Evolutionary conservation across 306 rosid species (phyloP), one percentile per base, ranked within the genome.

Genomic region (Ochetophila trinervis): DNA sequence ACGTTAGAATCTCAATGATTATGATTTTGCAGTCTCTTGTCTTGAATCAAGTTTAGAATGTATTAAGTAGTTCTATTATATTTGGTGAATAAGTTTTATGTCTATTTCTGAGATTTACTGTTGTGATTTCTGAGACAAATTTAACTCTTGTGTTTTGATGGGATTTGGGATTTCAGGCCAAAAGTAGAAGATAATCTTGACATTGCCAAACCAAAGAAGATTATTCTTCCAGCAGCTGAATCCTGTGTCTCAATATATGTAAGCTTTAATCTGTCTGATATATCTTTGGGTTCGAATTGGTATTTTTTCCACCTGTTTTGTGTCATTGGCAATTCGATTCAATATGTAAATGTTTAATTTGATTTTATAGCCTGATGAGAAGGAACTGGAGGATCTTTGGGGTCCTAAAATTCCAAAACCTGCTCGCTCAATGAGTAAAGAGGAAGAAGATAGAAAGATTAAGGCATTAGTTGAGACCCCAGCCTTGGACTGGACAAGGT

Each of bases 321-420:
- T 49, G 42, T 55, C 20, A 49, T 67, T 23, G 47, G 24, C 56
- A 24, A 57, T 60, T 37, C 27, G 23, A 24, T 63, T 32, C 6
- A 23, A 53, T 54, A 40, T 47, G 63, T 36, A 52, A 21, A 21
- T 66, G 24, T 52, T 74, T 57, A 32, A 53, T 61, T 36, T 76
- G 48, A 61, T 65, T 47, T 64, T 47, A 51, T 85, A 94, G 99
- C 68, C 85, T 53, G 96, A 87, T 57, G 97, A 90, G 53, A 65
- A 84, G 5, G 96, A 88, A 52, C 90, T 97, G 97, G 99, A 88
- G 86, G 99, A 90, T 69, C 88, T 88, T 78, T 97, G 99, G 71
- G 86, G 85, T 67, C 96, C 95, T 40, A 96, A 90, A 19, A 75
- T 80, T 82, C 79, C 63, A 9, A 96, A 90, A 71, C 91, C 83